phyloP scores from a whole-genome alignment of 805 yeast species.

The Starmerella sp. region DNA sequence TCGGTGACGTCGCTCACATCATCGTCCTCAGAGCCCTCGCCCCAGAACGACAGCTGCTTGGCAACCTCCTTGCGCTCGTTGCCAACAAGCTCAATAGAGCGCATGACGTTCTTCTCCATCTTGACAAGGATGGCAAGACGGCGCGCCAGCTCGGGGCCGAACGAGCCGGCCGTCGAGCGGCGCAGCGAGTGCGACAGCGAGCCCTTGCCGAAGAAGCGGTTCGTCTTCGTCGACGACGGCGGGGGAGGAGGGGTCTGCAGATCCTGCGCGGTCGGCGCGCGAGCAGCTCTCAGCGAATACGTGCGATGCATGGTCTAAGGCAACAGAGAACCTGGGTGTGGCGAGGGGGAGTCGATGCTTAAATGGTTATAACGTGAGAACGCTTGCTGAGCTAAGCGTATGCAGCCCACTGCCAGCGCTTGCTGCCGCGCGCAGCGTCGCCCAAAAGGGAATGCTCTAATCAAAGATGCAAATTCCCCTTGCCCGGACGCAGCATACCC shows the following conservation, averaged over 20 bases:
- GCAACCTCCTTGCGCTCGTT: conserved; percentile 93
- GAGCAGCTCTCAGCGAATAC: conserved; percentile 83
- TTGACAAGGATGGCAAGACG: conserved; percentile 84
- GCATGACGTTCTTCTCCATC: conserved; percentile 92
- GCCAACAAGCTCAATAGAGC: conserved; percentile 85
- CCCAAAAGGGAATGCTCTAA: conserved; percentile 22
- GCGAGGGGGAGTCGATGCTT: conserved; percentile 1
- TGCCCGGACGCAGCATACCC: conserved; percentile 8
- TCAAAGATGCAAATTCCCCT: conserved; percentile 13
- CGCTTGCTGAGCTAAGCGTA: conserved; percentile 15
- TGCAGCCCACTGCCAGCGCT: conserved; percentile 16
- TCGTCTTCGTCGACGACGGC: conserved; percentile 71
- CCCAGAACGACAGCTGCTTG: conserved; percentile 94
- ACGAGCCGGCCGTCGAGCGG: conserved; percentile 76
- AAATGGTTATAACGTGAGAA: conserved; percentile 16
- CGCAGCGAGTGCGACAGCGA: conserved; percentile 38
- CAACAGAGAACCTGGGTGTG: conserved; percentile 1
- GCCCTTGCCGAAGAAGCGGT: conserved; percentile 83
- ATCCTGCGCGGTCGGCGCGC: conserved; percentile 97
- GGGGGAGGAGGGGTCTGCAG: conserved; percentile 93
- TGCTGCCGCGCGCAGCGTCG: conserved; percentile 17
- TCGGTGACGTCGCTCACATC: conserved; percentile 96
- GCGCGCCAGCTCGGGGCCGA: conserved; percentile 91
- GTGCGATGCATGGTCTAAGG: conserved; percentile 77
- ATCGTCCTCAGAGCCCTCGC: conserved; percentile 85